Evolutionary conservation across 208 protist genomes (phyloP).

Genomic region (Trypanosoma avium): DNA sequence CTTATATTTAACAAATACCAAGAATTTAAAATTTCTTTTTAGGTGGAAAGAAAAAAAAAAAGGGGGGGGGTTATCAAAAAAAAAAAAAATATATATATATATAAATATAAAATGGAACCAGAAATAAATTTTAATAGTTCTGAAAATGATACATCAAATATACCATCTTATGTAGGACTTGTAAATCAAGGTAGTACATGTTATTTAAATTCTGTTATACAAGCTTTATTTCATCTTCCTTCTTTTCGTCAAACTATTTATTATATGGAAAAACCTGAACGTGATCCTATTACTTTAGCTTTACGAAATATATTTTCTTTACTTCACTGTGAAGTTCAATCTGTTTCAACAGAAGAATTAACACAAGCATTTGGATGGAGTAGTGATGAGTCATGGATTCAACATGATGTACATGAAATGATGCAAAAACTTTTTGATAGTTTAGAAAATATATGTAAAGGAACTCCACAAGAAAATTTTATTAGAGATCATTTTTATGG

Average conservation of each 20-base stretch:
- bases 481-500: slow-evolving; percentile 82
- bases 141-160: not conserved
- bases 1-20: no score
- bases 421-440: slow-evolving; percentile 85
- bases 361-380: slow-evolving; percentile 90
- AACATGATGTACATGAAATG: slow-evolving; percentile 92
- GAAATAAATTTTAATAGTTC: not conserved
- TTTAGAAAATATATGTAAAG: slow-evolving; percentile 75
- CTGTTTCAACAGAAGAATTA: slow-evolving; percentile 75
- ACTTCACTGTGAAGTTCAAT: slow-evolving; percentile 44
- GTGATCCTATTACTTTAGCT: slow-evolving; percentile 41
- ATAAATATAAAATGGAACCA: no score
- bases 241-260: slow-evolving; percentile 68
- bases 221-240: slow-evolving; percentile 80
- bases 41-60: slow-evolving; percentile 6
- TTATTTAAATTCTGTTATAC: slow-evolving; percentile 91
- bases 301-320: slow-evolving; percentile 75
- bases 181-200: slow-evolving; percentile 90
- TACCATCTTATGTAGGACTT: slow-evolving; percentile 62
- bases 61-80: no score
- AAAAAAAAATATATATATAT: no score
- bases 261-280: slow-evolving; percentile 25
- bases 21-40: no score
- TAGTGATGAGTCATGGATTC: slow-evolving; percentile 50
- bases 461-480: slow-evolving; percentile 62